Evolutionary conservation across 768 basidiomycete species (phyloP), one percentile per base, ranked within the genome.

Genomic region (Phaffia australis): DNA sequence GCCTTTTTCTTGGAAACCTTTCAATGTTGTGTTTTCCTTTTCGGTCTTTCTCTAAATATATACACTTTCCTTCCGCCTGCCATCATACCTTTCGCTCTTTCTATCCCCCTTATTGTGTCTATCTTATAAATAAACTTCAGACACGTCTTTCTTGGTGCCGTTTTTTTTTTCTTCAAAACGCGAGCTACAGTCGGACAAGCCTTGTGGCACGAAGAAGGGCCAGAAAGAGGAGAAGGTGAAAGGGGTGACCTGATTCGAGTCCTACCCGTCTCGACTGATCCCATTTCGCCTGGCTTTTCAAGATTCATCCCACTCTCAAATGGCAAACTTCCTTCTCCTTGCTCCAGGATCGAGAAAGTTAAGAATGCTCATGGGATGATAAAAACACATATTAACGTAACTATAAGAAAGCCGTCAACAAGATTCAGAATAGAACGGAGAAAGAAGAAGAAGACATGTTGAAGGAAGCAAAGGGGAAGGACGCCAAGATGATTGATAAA

Each of bases 181-280:
- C 30, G 32, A 63, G 54, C 42, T 52, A 54, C 51, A 51, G 54
- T 32, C 49, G 52, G 6, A 54, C 62, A 11, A 42, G 35, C 35
- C 4, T 11, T 4, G 11, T 42, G 35, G 35, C 4, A 42, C 35
- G n/a, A n/a, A 42, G 35, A 42, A 42, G 35, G 11, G 35, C 21
- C 59, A 35, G 61, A 58, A 5, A 59, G 65, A 42, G 65, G 59
- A 48, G 59, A 42, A 11, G 6, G 35, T 11, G 65, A 48, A 60
- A 59, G n/a, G 59, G 65, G 60, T 27, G 15, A 58, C 42, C 49
- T 27, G 0, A 1, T 19, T 54, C 56, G 1, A 16, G 21, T 42
- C 57, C 15, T 30, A 48, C 42, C 1, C 29, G n/a, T 5, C 23
- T 32, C 18, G 18, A 18, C 25, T 16, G 16, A n/a, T 47, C 25